phyloP scores from a whole-genome alignment of 139 green algal genomes.

The Pseudopediastrum boryanum region DNA sequence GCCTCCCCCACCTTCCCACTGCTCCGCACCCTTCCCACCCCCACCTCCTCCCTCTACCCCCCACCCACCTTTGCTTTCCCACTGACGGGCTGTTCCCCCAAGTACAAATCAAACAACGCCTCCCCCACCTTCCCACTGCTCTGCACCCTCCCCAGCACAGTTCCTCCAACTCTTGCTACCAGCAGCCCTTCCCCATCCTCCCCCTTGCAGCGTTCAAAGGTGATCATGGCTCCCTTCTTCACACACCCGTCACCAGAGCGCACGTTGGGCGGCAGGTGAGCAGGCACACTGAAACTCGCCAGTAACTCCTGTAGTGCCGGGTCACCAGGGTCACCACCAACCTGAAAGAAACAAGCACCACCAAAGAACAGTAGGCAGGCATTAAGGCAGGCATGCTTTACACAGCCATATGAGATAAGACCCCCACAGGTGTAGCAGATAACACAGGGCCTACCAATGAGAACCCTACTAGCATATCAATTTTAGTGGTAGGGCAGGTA shows the following conservation, averaged over 20 bases:
- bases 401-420: no score
- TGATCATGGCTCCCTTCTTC: conserved; percentile 55
- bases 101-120: conserved; percentile 78
- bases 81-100: conserved; percentile 66
- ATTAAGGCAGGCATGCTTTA: no score
- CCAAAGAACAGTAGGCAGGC: no score
- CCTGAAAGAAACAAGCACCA: no score
- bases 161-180: not conserved
- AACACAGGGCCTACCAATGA: no score
- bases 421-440: no score
- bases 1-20: conserved; percentile 54
- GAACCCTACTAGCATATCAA: no score
- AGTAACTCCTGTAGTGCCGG: conserved; percentile 58
- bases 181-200: not conserved
- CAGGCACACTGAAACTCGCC: conserved; percentile 43
- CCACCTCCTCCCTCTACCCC: no score
- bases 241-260: conserved; percentile 42
- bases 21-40: conserved; percentile 44
- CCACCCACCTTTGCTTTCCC: conserved; percentile 46
- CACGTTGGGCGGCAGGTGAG: conserved; percentile 33
- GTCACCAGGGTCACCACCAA: conserved; percentile 33
- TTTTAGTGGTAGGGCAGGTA: no score
- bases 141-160: conserved; percentile 41
- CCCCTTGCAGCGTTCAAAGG: conserved; percentile 48
- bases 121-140: conserved; percentile 46